Evolutionary conservation across 768 basidiomycete genomes (phyloP), one percentile per base, ranked within the genome.

Genomic region (Lyophyllum shimeji): DNA sequence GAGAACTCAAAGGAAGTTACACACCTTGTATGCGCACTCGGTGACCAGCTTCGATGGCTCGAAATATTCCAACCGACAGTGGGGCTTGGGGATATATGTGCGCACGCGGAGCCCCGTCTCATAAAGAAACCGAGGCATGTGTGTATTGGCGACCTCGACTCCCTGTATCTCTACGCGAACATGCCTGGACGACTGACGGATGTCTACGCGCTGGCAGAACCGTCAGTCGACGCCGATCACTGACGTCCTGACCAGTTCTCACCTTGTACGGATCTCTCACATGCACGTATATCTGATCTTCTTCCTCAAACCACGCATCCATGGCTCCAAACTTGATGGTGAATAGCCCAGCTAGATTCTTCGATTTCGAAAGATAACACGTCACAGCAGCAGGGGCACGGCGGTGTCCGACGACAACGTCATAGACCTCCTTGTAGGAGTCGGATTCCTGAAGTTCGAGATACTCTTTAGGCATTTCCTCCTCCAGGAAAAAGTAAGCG

Each of bases 261-360:
- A 85, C 86, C 76, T 88, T 87, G 69, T 85, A 88, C 1, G 85
- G 85, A 64, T 88, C 85, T 61, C 82, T 86, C 7, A 84, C 82
- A 56, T 88, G 86, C 1, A 76, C 71, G 54, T 75, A 82, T 29
- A 87, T 76, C 53, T 81, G 67, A 46, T 88, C 84, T 47, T 86
- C 85, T 63, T 87, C 85, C 70, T 87, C 85, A 50, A 86, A 84
- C 86, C 86, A 87, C 2, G 77, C 76, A 58, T 85, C 85, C 62
- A 79, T 76, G 17, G 75, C 76, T 13, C 68, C 67, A 50, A 84
- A 85, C 12, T 65, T 64, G 55, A 88, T 64, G 46, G 76, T 81
- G 34, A 81, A 69, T 25, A 86, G 70, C 6, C 80, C 81, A 21
- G 69, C 69, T 12, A 85, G 64, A 2, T 66, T 63, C 58, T 71